Evolutionary conservation across 805 yeast species (phyloP), one percentile per base, ranked within the genome.

Genomic region (Ogataea parapolymorpha): DNA sequence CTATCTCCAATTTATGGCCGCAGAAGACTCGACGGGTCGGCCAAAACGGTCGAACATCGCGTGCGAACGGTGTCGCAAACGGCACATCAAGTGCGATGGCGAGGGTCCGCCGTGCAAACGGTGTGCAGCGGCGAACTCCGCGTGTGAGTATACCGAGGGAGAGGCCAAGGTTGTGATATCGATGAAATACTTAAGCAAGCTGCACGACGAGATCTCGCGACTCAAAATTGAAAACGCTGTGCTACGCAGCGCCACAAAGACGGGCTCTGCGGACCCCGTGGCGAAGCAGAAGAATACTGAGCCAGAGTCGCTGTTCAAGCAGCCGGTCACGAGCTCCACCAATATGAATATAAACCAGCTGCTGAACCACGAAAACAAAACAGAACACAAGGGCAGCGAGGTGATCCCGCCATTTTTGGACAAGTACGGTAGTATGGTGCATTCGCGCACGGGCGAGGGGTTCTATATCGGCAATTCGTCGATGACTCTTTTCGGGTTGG

Each of bases 401-500:
- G 77, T 82, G 7, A 80, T 82, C 4, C 82, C 84, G 2, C 86
- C 87, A 7, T 80, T 84, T 39, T 70, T 84, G 17, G 87, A 82
- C 50, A 77, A 79, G 49, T 77, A 80, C 51, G 88, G 91, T 2
- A 71, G 87, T 38, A 64, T 85, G 30, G 79, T 85, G 2, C 82
- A 82, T 50, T 81, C 89, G 0, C 69, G 87, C 47, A 81, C 88
- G 1, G 91, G 91, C 4, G 87, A 82, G 51, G 73, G 78, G 42
- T 74, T 83, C 27, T 85, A 83, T 54, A 85, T 83, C 26, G 95
- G 95, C 0, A 80, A 89, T 0, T 82, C 90, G 0, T 83, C 91
- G 1, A 84, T 85, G 90, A 84, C 93, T 0, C 61, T 84, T 13
- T 85, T 85, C 59, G 90, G 90, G 5, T 65, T 85, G 42, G 91